Percentiles rank a stretch among this genome's conserved stretches.
These are phyloP conservation scores for Trapa bicornis DNA, from an alignment of 345 rosid genomes.

Conservation along the genomic window DNA sequence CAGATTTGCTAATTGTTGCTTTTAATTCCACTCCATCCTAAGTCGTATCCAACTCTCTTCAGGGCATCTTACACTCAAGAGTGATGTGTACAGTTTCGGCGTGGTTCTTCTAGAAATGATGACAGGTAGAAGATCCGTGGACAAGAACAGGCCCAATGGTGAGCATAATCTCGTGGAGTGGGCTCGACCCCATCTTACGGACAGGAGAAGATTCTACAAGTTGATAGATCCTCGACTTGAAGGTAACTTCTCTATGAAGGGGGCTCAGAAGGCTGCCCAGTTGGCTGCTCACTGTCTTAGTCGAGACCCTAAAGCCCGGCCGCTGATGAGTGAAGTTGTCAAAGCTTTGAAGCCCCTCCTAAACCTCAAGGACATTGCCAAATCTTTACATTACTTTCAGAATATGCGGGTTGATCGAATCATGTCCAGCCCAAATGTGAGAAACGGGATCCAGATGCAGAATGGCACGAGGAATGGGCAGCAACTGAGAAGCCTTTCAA, in stretches of 20 bases:
- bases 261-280: conserved; percentile 37
- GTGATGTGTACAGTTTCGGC: conserved; percentile 41
- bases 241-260: conserved; percentile 37
- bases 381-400: conserved; percentile 34
- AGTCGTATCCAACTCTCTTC: conserved; percentile 3
- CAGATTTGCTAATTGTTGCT: no score
- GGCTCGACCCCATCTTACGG: conserved; percentile 35
- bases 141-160: conserved; percentile 33
- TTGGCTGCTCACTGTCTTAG: conserved; percentile 38
- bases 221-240: conserved; percentile 38
- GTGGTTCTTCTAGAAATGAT: conserved; percentile 40
- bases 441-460: conserved; percentile 13
- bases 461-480: conserved; percentile 19
- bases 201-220: conserved; percentile 28
- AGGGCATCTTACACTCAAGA: conserved; percentile 41
- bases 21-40: not conserved
- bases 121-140: conserved; percentile 40
- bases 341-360: conserved; percentile 35
- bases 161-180: conserved; percentile 40
- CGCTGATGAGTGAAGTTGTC: conserved; percentile 39
- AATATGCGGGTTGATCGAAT: conserved; percentile 11
- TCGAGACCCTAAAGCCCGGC: conserved; percentile 37
- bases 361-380: conserved; percentile 35
- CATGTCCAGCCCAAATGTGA: conserved; percentile 11
- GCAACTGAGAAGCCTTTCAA: conserved; percentile 24